Base-by-base conservation (phyloP, 2,329 filamentous ascomycete genomes). In the Bimuria novae-zelandiae region DNA sequence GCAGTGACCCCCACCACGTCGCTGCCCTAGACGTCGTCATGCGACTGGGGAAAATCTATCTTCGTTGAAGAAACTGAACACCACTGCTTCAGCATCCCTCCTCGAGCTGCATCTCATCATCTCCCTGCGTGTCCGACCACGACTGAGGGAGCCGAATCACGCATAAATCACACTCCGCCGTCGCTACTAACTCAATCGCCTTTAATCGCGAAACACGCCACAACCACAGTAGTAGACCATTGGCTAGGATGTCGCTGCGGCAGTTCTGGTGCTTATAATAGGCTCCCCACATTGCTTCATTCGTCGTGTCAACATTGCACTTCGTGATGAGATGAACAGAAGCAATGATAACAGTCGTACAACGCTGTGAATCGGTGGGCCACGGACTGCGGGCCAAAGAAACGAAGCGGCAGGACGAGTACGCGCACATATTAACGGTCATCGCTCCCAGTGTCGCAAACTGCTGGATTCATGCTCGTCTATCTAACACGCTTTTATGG, bases 141-240 rank as follows among this genome's bases (percentile, higher is more conserved):
- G 4, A n/a, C n/a, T 10, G 16, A 16, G 7, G 6, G 30, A 10
- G 29, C 29, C 33, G 22, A n/a, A 29, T 30, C 45, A 48, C 45
- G 45, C 45, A 39, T 48, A 19, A 48, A 40, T 32, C 45, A 40
- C 36, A 30, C 10, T 48, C 44, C 22, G 30, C 33, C 33, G 6
- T 19, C 23, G 17, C 27, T 43, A 17, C 25, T 43, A 43, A 43
- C 12, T 16, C 17, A 22, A 10, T 43, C 25, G 27, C 27, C 44
- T 21, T 23, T 39, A 12, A 48, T 48, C 16, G 35, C 33, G 33
- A 48, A 48, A 48, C 45, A 21, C 45, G 45, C 45, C 45, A 40
- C 32, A 39, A n/a, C 32, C 29, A 35, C 16, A 40, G 10, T 23
- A 40, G 27, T n/a, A 7, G 8, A 14, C 27, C 22, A 40, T 30